Base-by-base conservation (phyloP, 1,284 basidiomycete species). In the Pterula multifida region DNA sequence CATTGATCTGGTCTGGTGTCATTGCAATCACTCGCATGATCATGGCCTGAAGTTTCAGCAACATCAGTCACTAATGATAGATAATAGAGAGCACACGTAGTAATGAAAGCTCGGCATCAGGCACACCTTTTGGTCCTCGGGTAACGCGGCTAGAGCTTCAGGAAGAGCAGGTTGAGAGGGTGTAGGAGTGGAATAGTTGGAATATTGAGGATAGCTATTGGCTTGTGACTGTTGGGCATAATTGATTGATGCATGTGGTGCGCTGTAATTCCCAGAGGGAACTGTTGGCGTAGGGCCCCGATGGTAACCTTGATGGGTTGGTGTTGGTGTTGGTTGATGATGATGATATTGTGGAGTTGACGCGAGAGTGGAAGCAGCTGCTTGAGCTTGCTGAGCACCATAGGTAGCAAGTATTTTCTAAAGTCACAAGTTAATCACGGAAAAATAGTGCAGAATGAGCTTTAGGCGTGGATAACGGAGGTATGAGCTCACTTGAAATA, bases 1-100 rank as follows among this genome's bases (percentile, higher is more conserved):
- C 65, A 51, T 75, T 73, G 50, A 86, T 75, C 58, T 86, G 79
- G 47, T 85, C 83, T 2, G 78, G 75, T 0, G 79, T 79, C 81
- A 86, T 82, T 15, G 75, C 68, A 47, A 85, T 60, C 6, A 86
- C 76, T 45, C 75, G 74, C 67, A 84, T 70, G 22, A 86, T 78
- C 60, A 85, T 71, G 23, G 75, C 74, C 81, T 85, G 52, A 2
- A 46, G 26, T 46, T 49, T n/a, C 32, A 35, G n/a, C 35, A 21
- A 23, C n/a, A 44, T 22, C 28, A 17, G 19, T 42, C 24, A 32
- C 28, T 32, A 45, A 6, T 32, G 6, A 32, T 32, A 32, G 9
- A 39, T 45, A 24, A 28, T 13, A 19, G 17, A 45, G 45, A 12
- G 19, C n/a, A n/a, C n/a, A n/a, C n/a, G n/a, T n/a, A n/a, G n/a